Conservation (phyloP, 305 asterid species). For the Ruellia speciosa region DNA sequence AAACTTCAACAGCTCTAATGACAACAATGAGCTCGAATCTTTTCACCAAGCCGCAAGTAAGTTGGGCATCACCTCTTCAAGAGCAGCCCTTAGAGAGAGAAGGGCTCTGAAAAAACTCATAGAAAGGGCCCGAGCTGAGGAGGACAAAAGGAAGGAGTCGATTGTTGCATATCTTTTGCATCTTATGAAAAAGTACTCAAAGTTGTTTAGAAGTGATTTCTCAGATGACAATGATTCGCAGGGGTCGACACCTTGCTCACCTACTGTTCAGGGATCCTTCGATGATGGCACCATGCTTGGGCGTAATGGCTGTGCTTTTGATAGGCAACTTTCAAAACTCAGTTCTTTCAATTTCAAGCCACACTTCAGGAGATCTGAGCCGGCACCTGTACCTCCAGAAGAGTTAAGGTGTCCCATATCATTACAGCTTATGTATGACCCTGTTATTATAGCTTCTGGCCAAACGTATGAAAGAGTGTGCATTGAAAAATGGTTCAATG, state of each 20-base stretch:
- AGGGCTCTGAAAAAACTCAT: slow-evolving; percentile 88
- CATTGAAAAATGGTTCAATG: slow-evolving; percentile 90
- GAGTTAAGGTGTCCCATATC: slow-evolving; percentile 94
- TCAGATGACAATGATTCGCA: slow-evolving; percentile 97
- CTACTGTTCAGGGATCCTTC: slow-evolving; percentile 66
- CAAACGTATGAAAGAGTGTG: slow-evolving; percentile 95
- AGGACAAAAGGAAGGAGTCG: slow-evolving; percentile 93
- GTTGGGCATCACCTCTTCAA: slow-evolving; percentile 83
- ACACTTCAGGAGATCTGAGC: slow-evolving; percentile 67
- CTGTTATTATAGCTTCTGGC: slow-evolving; percentile 90
- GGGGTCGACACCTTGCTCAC: slow-evolving; percentile 99
- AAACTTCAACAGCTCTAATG: slow-evolving; percentile 57
- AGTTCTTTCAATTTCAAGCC: slow-evolving; percentile 88
- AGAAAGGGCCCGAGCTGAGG: slow-evolving; percentile 87
- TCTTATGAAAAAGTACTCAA: slow-evolving; percentile 88
- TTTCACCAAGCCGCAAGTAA: slow-evolving; percentile 88
- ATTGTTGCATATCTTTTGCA: slow-evolving; percentile 83
- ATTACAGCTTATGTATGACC: slow-evolving; percentile 87
- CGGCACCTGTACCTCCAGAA: slow-evolving; percentile 78
- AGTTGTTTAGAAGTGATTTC: slow-evolving; percentile 78
- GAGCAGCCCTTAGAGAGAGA: slow-evolving; percentile 95
- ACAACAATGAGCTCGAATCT: slow-evolving; percentile 77
- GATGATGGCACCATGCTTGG: slow-evolving; percentile 51
- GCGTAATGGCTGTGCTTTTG: slow-evolving; percentile 56
- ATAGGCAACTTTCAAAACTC: slow-evolving; percentile 70